Evolutionary conservation across 2,329 filamentous ascomycete species (phyloP).

Genomic region (Aspergillus sojae): DNA sequence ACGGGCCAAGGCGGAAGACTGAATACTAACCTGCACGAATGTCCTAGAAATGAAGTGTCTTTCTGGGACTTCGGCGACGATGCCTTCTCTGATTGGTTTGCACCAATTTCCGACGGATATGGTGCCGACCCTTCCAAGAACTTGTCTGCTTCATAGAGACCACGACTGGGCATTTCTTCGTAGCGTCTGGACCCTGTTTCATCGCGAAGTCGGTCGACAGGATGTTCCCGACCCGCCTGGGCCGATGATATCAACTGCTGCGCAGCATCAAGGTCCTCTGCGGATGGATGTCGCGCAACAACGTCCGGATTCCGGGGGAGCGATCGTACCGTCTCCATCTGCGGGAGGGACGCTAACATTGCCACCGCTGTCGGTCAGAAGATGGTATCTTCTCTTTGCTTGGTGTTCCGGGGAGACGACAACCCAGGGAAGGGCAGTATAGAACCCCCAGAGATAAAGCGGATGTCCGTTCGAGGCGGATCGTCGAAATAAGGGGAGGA

Average conservation of each 20-base stretch:
- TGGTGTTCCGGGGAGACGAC: background rate
- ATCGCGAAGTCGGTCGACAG: constrained; percentile 30
- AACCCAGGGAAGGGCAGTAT: constrained; percentile 13
- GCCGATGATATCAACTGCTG: constrained; percentile 52
- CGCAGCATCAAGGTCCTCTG: constrained; percentile 51
- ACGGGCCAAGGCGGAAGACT: background rate
- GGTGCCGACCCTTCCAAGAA: constrained; percentile 23
- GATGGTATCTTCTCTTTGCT: background rate
- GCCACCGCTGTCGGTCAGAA: constrained; percentile 21
- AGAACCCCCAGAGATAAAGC: constrained; percentile 15
- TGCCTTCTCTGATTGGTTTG: constrained; percentile 21
- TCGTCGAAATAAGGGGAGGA: constrained; percentile 22
- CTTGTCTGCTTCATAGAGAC: constrained; percentile 18
- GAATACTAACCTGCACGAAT: constrained; percentile 44
- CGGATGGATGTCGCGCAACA: constrained; percentile 47
- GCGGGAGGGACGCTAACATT: constrained; percentile 41
- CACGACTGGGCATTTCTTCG: constrained; percentile 20
- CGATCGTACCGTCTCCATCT: constrained; percentile 41
- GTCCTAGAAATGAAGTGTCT: constrained; percentile 43
- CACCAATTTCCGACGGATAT: constrained; percentile 23
- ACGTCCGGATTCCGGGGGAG: constrained; percentile 32
- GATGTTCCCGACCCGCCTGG: constrained; percentile 44
- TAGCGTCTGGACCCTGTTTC: constrained; percentile 19
- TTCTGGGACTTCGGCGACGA: constrained; percentile 42
- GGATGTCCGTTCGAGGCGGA: constrained; percentile 16